Evolutionary conservation across 371 early-diverging fungal genomes (phyloP).

Genomic region (Apophysomyces ossiformis): DNA sequence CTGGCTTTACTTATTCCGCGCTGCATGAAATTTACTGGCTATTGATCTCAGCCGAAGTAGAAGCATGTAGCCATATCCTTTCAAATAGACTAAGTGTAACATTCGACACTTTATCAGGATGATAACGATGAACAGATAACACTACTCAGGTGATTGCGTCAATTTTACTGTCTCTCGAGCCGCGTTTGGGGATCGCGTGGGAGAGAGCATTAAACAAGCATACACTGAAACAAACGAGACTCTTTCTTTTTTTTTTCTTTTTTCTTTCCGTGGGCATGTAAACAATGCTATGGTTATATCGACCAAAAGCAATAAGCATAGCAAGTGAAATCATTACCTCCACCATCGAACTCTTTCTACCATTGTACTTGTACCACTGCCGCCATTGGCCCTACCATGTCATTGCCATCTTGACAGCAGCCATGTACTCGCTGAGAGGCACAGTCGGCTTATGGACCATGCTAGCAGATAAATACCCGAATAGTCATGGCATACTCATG

Average conservation of each 20-base stretch:
- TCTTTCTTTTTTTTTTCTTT: not conserved
- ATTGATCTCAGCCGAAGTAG: too few species aligned
- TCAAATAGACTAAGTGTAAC: not conserved
- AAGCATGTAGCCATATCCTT: too few species aligned
- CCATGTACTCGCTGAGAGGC: slow-evolving; percentile 16
- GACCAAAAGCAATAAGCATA: not conserved
- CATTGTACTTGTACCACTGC: slow-evolving; percentile 18
- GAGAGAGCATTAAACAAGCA: not conserved
- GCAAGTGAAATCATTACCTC: slow-evolving; percentile 1
- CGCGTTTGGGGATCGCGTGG: not conserved
- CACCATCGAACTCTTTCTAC: slow-evolving; percentile 10
- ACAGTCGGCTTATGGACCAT: slow-evolving; percentile 13
- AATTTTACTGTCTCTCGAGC: not conserved
- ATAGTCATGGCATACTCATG: slow-evolving; percentile 6
- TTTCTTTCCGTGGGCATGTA: not conserved
- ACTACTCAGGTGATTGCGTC: too few species aligned
- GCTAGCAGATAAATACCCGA: slow-evolving; percentile 15
- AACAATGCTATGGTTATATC: not conserved
- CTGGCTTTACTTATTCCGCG: too few species aligned
- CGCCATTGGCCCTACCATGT: slow-evolving; percentile 13
- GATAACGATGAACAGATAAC: too few species aligned
- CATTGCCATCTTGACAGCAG: slow-evolving; percentile 21
- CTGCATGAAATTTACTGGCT: too few species aligned
- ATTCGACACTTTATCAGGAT: too few species aligned
- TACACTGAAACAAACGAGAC: not conserved